phyloP scores from a whole-genome alignment of 1,139 yeast species.

The Geotrichum phurueaensis region DNA sequence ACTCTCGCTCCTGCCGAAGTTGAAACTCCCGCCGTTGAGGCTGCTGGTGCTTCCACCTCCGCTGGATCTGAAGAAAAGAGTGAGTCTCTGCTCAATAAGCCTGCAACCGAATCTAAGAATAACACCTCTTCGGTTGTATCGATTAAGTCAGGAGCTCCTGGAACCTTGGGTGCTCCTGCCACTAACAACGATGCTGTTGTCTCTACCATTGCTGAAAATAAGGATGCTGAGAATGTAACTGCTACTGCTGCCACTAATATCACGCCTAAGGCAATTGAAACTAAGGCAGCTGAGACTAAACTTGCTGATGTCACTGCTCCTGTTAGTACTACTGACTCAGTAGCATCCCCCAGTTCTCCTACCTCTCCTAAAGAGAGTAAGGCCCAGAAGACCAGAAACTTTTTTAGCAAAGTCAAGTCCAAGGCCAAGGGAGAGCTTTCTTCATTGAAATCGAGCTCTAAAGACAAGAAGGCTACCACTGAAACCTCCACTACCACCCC shows the following conservation, averaged over 20 bases:
- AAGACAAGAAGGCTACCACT: neutral
- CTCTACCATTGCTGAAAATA: constrained; percentile 1
- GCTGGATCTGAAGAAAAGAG: neutral
- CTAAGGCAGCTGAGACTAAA: neutral
- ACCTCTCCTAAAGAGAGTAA: neutral
- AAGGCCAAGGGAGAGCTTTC: constrained; percentile 3
- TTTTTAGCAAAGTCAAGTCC: constrained; percentile 1
- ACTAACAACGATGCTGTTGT: constrained; percentile 4
- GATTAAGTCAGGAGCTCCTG: neutral
- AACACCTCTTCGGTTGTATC: neutral
- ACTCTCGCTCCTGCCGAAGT: neutral
- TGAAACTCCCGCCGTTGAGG: constrained; percentile 2
- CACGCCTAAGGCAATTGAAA: neutral
- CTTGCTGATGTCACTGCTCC: neutral
- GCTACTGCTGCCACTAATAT: neutral
- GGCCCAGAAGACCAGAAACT: neutral
- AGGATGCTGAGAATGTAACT: constrained; percentile 11
- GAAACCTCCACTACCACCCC: neutral
- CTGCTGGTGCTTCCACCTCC: neutral
- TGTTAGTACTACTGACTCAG: neutral
- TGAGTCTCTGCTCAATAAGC: neutral
- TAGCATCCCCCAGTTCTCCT: neutral
- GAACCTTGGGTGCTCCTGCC: constrained; percentile 2
- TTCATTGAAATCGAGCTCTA: constrained; percentile 1
- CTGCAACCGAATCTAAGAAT: neutral